Evolutionary conservation across 257 asterid species (phyloP).

Genomic region (Rauvolfia tetraphylla): DNA sequence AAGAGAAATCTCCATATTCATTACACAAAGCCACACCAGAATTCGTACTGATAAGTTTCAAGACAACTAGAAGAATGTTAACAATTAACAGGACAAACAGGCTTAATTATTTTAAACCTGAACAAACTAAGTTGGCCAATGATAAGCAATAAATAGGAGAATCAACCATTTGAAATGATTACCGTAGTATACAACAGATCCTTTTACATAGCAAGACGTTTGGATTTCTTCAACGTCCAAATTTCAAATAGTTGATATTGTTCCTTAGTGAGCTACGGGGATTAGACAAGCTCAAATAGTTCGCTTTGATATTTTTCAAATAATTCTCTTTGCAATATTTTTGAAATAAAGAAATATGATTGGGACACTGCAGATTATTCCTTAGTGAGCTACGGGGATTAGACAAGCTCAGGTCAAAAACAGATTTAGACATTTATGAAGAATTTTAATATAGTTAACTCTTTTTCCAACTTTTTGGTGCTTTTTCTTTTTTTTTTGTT

Average conservation of each 20-base stretch:
- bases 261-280: no score
- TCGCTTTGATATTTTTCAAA: background rate
- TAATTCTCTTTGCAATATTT: background rate
- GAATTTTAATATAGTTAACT: background rate
- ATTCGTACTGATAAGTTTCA: background rate
- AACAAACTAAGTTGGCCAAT: no score
- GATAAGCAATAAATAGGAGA: no score
- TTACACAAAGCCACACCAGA: background rate
- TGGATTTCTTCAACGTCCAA: background rate
- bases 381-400: background rate
- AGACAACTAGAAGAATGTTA: background rate
- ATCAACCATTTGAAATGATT: background rate
- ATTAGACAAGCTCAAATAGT: no score
- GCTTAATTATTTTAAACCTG: no score
- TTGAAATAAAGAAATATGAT: no score
- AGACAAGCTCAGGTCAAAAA: background rate
- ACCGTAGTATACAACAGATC: background rate
- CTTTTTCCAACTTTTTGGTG: background rate
- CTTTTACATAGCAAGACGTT: background rate
- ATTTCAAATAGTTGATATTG: no score
- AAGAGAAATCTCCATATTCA: background rate
- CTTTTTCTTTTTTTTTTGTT: background rate
- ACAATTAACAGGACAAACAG: background rate
- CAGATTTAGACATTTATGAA: background rate
- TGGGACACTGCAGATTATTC: no score